Percentiles rank a stretch among this genome's conserved stretches.
These are phyloP conservation scores for Camelina sativa DNA, from an alignment of 345 rosid species.

Conservation along the genomic window DNA sequence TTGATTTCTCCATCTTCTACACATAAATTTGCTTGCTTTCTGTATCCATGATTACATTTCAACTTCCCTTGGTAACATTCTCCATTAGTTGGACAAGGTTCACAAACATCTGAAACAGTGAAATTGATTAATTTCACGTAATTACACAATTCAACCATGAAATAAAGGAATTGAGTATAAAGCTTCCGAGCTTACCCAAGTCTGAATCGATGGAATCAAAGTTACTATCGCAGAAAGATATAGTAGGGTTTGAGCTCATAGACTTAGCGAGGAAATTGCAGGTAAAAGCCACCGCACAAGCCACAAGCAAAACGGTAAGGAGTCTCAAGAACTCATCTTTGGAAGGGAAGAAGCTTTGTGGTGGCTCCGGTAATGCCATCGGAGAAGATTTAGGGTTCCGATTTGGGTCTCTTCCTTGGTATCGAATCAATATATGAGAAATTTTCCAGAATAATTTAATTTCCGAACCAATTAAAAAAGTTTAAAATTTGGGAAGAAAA, in stretches of 20 bases:
- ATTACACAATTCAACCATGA: conserved; percentile 2
- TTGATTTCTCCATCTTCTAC: conserved; percentile 81
- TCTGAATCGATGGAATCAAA: conserved; percentile 47
- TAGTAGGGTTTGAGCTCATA: conserved; percentile 51
- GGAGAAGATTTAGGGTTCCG: conserved; percentile 41
- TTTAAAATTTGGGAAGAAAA: neutral
- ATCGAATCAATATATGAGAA: conserved; percentile 45
- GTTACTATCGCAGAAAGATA: conserved; percentile 66
- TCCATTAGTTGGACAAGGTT: conserved; percentile 76
- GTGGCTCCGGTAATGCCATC: conserved; percentile 57
- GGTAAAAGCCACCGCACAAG: conserved; percentile 66
- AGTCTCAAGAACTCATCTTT: conserved; percentile 61
- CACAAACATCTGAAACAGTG: conserved; percentile 62
- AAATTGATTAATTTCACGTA: neutral
- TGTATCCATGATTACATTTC: conserved; percentile 71
- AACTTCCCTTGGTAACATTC: conserved; percentile 68
- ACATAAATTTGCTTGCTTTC: conserved; percentile 60
- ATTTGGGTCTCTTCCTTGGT: conserved; percentile 51
- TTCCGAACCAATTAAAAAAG: neutral
- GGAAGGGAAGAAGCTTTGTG: conserved; percentile 70
- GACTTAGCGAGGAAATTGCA: conserved; percentile 56
- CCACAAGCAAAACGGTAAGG: conserved; percentile 58
- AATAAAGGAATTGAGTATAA: neutral
- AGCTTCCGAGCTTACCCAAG: conserved; percentile 47
- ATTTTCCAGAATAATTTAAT: neutral